phyloP scores from a whole-genome alignment of 2,329 filamentous ascomycete genomes.

The Gaeumannomyces tritici region DNA sequence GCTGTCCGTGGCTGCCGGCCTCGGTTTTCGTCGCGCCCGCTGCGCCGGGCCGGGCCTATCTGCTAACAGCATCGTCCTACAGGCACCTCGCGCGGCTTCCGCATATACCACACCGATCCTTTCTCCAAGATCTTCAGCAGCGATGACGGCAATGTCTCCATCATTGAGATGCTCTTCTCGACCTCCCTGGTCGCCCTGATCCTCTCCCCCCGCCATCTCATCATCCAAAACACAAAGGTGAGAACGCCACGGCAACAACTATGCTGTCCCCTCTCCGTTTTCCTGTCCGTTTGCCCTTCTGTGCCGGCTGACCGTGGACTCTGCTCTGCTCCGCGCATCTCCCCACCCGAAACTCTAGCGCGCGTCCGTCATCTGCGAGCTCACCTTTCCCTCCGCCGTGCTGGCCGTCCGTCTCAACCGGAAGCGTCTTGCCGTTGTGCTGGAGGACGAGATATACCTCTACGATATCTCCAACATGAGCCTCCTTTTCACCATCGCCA shows the following conservation, averaged over 20 bases:
- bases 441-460: conserved; percentile 94
- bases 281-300: conserved; percentile 2
- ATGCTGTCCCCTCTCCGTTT: too few relatives aligned
- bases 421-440: conserved; percentile 83
- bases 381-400: conserved; percentile 95
- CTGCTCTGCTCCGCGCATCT: not conserved
- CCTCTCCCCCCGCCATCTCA: conserved; percentile 79
- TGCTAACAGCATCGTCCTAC: conserved; percentile 1
- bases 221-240: conserved; percentile 97
- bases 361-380: conserved; percentile 86
- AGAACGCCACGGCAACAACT: conserved; percentile 10
- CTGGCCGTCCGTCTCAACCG: conserved; percentile 89
- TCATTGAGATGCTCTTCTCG: conserved; percentile 98
- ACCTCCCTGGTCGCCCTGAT: conserved; percentile 93
- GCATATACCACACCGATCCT: conserved; percentile 93
- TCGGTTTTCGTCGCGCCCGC: not conserved
- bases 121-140: conserved; percentile 93
- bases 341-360: conserved; percentile 23
- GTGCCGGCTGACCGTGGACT: not conserved
- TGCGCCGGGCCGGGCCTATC: not conserved
- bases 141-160: conserved; percentile 88
- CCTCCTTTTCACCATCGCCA: conserved; percentile 83
- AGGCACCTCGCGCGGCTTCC: conserved; percentile 91
- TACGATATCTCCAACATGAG: conserved; percentile 99
- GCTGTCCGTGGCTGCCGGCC: not conserved